Evolutionary conservation across 1,139 yeast species (phyloP).

Genomic region (Yamadazyma atmosphaerica): DNA sequence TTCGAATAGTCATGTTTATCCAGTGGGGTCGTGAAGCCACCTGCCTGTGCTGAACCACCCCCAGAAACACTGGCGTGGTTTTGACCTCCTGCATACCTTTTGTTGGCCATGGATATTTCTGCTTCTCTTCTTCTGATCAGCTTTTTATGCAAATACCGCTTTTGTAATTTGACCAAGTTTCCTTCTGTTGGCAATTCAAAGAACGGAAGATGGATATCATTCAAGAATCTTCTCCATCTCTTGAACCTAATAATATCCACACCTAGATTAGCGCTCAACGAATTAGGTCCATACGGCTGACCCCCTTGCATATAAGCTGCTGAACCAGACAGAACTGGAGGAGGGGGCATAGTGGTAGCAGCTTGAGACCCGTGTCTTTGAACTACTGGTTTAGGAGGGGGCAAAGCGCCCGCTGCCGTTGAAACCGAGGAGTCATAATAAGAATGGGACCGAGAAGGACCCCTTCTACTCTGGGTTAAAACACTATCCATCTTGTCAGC

Average conservation of each 20-base stretch:
- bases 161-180: slow-evolving; percentile 29
- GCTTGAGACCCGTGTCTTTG: background rate
- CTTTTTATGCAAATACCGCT: slow-evolving; percentile 21
- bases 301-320: slow-evolving; percentile 2
- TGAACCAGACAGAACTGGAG: slow-evolving; percentile 2
- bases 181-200: slow-evolving; percentile 43
- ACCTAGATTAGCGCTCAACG: slow-evolving; percentile 16
- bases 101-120: background rate
- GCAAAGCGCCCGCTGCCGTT: slow-evolving; percentile 6
- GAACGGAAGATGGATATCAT: slow-evolving; percentile 40
- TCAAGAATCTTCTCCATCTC: slow-evolving; percentile 31
- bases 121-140: slow-evolving; percentile 7
- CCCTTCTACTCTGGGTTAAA: slow-evolving; percentile 8
- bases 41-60: slow-evolving; percentile 7
- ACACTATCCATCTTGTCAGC: slow-evolving; percentile 25
- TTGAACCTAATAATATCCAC: slow-evolving; percentile 14
- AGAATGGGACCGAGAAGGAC: slow-evolving; percentile 13
- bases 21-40: background rate
- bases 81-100: background rate
- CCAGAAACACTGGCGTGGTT: background rate
- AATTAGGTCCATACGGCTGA: slow-evolving; percentile 7
- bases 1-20: slow-evolving; percentile 39
- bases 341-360: background rate
- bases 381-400: slow-evolving; percentile 4
- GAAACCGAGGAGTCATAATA: slow-evolving; percentile 15